A percentile compares a stretch with the other conserved stretches of the same genome.
Conservation (phyloP, 2,329 filamentous ascomycete genomes). For the Colletotrichum melonis region DNA sequence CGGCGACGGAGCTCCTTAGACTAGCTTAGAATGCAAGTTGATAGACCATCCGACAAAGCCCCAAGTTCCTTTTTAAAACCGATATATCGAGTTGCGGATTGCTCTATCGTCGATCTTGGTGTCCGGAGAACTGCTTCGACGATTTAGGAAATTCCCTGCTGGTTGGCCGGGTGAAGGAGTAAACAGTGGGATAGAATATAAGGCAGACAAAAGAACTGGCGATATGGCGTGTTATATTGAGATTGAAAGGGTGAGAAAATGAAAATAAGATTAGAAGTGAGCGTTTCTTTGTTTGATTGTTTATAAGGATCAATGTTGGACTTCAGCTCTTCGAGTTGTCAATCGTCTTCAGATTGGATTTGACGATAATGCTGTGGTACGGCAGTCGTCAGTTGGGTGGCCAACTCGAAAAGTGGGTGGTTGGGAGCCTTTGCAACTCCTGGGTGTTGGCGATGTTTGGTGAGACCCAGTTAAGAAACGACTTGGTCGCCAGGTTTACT, state of each 20-base stretch:
- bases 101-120: neutral
- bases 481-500: constrained; percentile 18
- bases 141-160: constrained; percentile 4
- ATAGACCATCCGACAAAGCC: too few relatives aligned
- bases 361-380: constrained; percentile 24
- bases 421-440: constrained; percentile 33
- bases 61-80: too few relatives aligned
- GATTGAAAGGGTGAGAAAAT: neutral
- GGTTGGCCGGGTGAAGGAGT: constrained; percentile 7
- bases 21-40: neutral
- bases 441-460: constrained; percentile 30
- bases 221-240: neutral
- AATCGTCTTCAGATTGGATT: constrained; percentile 13
- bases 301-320: neutral
- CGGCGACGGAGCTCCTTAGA: neutral
- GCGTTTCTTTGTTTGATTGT: neutral
- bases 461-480: constrained; percentile 37
- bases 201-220: constrained; percentile 17
- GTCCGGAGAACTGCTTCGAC: neutral
- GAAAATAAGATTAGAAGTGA: neutral
- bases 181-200: constrained; percentile 7
- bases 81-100: neutral
- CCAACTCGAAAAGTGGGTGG: constrained; percentile 36
- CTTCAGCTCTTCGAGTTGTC: neutral
- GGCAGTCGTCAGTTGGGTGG: constrained; percentile 32